A percentile compares a stretch with the other conserved stretches of the same genome.
These are phyloP conservation scores for Pseudocercospora crystallina DNA, from an alignment of 2,329 filamentous ascomycete genomes.

Conservation along the genomic window DNA sequence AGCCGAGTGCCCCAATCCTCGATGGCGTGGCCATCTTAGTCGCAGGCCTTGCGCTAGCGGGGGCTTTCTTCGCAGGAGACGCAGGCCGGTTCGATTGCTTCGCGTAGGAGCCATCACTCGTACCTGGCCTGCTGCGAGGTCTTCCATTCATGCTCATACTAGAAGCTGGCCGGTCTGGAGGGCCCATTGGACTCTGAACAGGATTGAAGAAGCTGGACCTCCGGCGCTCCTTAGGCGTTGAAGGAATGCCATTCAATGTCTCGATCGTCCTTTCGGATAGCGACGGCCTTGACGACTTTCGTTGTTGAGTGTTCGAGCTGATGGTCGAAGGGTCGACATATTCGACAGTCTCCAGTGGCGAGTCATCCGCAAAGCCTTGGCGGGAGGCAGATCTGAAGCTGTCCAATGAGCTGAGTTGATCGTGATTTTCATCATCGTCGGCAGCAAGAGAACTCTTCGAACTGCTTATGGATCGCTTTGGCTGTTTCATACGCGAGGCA, in stretches of 20 bases:
- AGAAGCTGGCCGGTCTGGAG: conserved; percentile 64
- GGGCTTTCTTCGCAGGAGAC: conserved; percentile 38
- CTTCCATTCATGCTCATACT: conserved; percentile 53
- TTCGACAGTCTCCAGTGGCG: conserved; percentile 19
- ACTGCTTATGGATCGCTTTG: neutral
- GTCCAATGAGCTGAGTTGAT: conserved; percentile 44
- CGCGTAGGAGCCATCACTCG: conserved; percentile 43
- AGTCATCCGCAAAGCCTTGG: conserved; percentile 31
- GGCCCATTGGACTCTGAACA: conserved; percentile 57
- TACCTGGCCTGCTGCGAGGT: conserved; percentile 49
- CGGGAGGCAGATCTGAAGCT: conserved; percentile 45
- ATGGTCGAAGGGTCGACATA: conserved; percentile 20
- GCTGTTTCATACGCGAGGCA: neutral
- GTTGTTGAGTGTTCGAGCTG: conserved; percentile 4
- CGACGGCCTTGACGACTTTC: conserved; percentile 53
- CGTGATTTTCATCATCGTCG: conserved; percentile 36
- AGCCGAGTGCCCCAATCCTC: conserved; percentile 27
- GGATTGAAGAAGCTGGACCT: conserved; percentile 71
- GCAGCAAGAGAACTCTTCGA: conserved; percentile 3
- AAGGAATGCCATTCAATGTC: conserved; percentile 73
- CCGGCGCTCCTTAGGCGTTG: conserved; percentile 69
- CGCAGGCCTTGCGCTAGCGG: conserved; percentile 36
- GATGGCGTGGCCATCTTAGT: conserved; percentile 14
- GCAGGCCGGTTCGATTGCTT: conserved; percentile 27
- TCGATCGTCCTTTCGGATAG: conserved; percentile 84